A percentile compares a stretch with the other conserved stretches of the same genome.
phyloP scores from a whole-genome alignment of 805 yeast species.

The Diddensiella transvaalensis region DNA sequence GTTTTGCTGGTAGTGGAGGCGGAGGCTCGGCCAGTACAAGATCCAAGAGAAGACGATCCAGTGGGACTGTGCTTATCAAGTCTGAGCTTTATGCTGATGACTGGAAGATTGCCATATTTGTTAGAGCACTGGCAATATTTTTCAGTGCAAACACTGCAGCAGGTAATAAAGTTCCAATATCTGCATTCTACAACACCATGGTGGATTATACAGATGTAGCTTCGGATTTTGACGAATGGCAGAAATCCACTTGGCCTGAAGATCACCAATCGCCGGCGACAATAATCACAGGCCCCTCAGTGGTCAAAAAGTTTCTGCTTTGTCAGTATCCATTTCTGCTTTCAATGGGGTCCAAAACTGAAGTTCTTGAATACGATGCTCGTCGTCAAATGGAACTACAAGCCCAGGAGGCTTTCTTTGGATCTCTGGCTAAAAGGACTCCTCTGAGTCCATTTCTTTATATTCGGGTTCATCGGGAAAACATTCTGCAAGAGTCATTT shows the following conservation, averaged over 20 bases:
- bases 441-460: constrained; percentile 66
- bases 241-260: constrained; percentile 27
- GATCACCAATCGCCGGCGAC: background rate
- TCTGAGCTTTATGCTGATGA: constrained; percentile 67
- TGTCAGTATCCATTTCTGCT: constrained; percentile 83
- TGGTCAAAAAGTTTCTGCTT: constrained; percentile 45
- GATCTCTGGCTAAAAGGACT: constrained; percentile 59
- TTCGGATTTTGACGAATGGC: constrained; percentile 86
- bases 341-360: constrained; percentile 77
- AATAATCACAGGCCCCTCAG: background rate
- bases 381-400: constrained; percentile 75
- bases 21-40: background rate
- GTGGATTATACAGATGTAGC: constrained; percentile 75
- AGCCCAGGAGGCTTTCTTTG: constrained; percentile 85
- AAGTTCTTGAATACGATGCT: constrained; percentile 78
- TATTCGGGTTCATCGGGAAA: constrained; percentile 62
- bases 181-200: constrained; percentile 69
- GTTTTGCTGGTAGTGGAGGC: constrained; percentile 2
- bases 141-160: constrained; percentile 47
- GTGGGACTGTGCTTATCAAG: constrained; percentile 18
- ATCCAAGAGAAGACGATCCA: constrained; percentile 16
- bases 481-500: constrained; percentile 72
- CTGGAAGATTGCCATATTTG: constrained; percentile 76
- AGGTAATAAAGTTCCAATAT: constrained; percentile 34
- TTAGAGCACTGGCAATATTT: constrained; percentile 52